Percentiles rank a stretch among this genome's conserved stretches.
Evolutionary conservation across 768 basidiomycete genomes (phyloP).

Genomic region (Auricularia cornea): DNA sequence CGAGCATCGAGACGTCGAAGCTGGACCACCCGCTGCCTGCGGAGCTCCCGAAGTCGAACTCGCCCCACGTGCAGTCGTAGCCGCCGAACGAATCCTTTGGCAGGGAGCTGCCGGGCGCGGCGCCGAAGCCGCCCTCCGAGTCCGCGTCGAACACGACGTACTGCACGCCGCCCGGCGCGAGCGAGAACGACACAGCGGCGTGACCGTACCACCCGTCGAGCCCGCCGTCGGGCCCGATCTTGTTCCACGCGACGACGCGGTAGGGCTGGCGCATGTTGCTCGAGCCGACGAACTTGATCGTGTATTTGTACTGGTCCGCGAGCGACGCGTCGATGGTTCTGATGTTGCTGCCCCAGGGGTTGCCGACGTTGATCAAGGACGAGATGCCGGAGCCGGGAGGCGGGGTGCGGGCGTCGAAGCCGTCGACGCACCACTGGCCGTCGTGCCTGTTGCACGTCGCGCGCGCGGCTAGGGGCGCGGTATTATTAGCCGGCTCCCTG

Average conservation of each 20-base stretch:
- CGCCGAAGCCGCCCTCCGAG: background rate
- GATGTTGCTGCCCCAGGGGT: constrained; percentile 2
- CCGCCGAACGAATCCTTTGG: background rate
- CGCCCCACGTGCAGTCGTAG: constrained; percentile 1
- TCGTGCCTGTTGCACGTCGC: background rate
- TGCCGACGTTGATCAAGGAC: background rate
- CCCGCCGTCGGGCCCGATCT: background rate
- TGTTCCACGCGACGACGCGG: background rate
- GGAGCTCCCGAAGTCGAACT: background rate
- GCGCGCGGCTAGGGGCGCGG: background rate
- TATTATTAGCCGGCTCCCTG: background rate
- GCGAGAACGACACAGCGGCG: background rate
- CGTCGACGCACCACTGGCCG: background rate
- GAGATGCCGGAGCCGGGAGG: background rate
- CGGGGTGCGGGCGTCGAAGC: background rate
- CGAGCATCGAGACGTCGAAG: background rate
- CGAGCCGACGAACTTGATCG: constrained; percentile 1
- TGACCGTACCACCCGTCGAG: background rate
- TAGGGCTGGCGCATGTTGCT: background rate
- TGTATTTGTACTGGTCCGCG: constrained; percentile 1
- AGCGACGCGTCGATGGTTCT: background rate
- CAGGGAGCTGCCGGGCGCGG: background rate
- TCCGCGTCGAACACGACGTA: constrained; percentile 1
- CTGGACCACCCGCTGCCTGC: background rate
- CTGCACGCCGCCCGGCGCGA: background rate